These are phyloP conservation scores for Cryphonectria nitschkei DNA, from an alignment of 2,329 filamentous ascomycete species.

Conservation along the genomic window DNA sequence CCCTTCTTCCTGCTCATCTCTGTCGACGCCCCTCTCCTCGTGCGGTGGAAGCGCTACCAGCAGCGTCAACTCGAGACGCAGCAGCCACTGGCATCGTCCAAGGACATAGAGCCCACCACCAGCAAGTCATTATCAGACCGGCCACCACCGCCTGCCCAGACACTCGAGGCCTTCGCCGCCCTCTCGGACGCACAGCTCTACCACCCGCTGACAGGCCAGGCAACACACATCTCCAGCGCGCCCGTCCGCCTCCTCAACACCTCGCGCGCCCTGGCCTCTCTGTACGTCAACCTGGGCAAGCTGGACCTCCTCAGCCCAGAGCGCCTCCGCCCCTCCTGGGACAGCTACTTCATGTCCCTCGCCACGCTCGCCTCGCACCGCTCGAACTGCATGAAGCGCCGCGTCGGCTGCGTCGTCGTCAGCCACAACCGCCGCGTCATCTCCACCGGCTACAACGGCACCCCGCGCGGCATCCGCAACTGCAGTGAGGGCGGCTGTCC, in stretches of 20 bases:
- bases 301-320: conserved; percentile 78
- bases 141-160: conserved; percentile 16
- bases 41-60: conserved; percentile 81
- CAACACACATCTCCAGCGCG: conserved; percentile 78
- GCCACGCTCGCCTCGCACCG: conserved; percentile 87
- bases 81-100: neutral
- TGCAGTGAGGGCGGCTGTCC: conserved; percentile 91
- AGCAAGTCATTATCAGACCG: conserved; percentile 31
- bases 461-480: conserved; percentile 85
- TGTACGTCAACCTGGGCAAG: conserved; percentile 72
- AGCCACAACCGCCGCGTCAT: conserved; percentile 78
- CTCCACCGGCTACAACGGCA: conserved; percentile 96
- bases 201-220: conserved; percentile 63
- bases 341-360: conserved; percentile 98
- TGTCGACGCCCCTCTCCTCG: conserved; percentile 83
- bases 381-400: conserved; percentile 97
- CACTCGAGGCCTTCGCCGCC: conserved; percentile 59
- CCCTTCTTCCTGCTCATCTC: conserved; percentile 94
- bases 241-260: conserved; percentile 87
- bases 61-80: conserved; percentile 29
- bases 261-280: conserved; percentile 68
- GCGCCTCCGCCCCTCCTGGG: conserved; percentile 88
- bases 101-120: neutral
- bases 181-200: conserved; percentile 78
- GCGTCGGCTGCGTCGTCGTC: conserved; percentile 93